Base-by-base conservation (phyloP, 1,139 yeast species). In the Suhomyces bribrorum region DNA sequence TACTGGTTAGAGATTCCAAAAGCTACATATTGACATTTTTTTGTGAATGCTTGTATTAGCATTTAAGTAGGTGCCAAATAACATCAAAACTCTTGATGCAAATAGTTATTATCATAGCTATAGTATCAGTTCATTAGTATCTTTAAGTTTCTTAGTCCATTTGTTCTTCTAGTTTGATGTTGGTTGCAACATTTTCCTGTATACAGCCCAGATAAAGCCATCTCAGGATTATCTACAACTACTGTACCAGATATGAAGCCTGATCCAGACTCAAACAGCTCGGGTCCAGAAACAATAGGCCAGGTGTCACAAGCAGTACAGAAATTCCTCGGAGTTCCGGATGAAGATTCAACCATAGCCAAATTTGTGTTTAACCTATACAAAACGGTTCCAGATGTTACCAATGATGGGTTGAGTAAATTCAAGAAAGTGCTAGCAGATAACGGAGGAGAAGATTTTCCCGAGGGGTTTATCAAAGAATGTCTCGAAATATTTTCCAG, bases 381-480 rank as follows among this genome's bases (percentile, higher is more conserved):
- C 48, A 57, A 62, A 3, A 18, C 24, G 8, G 24, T 37, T 9
- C 23, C 26, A 4, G 32, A 8, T 6, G 31, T 33, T 9, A 20
- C 43, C n/a, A 39, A 40, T 8, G 41, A 31, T 13, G 30, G 24
- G 13, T 48, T 65, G 15, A 52, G 52, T 5, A 64, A 58, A 7
- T 82, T 83, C 49, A 55, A 59, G 27, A 47, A 57, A n/a, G 62
- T 66, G 14, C 59, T 84, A 36, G 57, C 61, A 12, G 78, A 71
- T 7, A 75, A 82, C 54, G 92, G 88, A 0, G 87, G 86, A 14
- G 84, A 77, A n/a, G 72, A 64, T 8, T 77, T 85, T 43, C 73
- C 81, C 0, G 59, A 53, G 5, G 62, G 52, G 44, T 72, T 79
- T 44, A 56, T 80, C 2, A 57, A 57, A 11, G 66, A 66, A 26